These are phyloP conservation scores for Boletus vermiculosoides DNA, from an alignment of 768 basidiomycete genomes.

Conservation along the genomic window DNA sequence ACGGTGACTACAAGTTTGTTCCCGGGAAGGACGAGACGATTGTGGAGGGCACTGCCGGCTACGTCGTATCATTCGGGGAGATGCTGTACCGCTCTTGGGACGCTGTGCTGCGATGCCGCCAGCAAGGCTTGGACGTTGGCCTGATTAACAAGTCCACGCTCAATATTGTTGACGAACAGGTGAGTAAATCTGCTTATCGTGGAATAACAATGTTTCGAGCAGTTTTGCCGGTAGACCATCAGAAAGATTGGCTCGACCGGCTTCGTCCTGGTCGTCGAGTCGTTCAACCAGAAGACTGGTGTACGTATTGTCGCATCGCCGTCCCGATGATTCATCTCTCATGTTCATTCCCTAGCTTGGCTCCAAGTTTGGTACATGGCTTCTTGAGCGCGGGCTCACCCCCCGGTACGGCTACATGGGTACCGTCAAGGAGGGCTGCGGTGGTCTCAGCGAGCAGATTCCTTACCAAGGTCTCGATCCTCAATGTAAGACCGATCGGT, in stretches of 20 bases:
- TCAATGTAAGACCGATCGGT: slow-evolving; percentile 49
- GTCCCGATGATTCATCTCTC: background rate
- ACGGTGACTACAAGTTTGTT: slow-evolving; percentile 69
- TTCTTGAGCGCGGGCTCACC: slow-evolving; percentile 76
- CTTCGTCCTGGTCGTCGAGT: slow-evolving; percentile 85
- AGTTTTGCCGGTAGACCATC: slow-evolving; percentile 41
- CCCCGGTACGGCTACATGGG: slow-evolving; percentile 84
- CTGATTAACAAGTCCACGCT: slow-evolving; percentile 84
- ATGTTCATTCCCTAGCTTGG: slow-evolving; percentile 49
- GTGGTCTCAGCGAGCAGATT: slow-evolving; percentile 83
- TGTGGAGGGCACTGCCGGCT: slow-evolving; percentile 72
- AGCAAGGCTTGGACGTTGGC: slow-evolving; percentile 76
- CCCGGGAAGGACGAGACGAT: slow-evolving; percentile 87
- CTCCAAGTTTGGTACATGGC: slow-evolving; percentile 83
- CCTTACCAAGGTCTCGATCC: slow-evolving; percentile 79
- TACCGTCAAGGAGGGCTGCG: slow-evolving; percentile 70
- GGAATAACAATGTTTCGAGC: background rate
- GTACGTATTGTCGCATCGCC: slow-evolving; percentile 29
- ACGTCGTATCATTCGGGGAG: slow-evolving; percentile 84
- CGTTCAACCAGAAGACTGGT: slow-evolving; percentile 88
- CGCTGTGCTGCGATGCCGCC: slow-evolving; percentile 71
- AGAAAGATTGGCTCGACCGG: slow-evolving; percentile 68
- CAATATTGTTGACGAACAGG: slow-evolving; percentile 82
- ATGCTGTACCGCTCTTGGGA: slow-evolving; percentile 84
- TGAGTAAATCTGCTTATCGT: slow-evolving; percentile 25